Evolutionary conservation across 78 protist genomes (phyloP).

Genomic region (Dictyostelium firmibasis): DNA sequence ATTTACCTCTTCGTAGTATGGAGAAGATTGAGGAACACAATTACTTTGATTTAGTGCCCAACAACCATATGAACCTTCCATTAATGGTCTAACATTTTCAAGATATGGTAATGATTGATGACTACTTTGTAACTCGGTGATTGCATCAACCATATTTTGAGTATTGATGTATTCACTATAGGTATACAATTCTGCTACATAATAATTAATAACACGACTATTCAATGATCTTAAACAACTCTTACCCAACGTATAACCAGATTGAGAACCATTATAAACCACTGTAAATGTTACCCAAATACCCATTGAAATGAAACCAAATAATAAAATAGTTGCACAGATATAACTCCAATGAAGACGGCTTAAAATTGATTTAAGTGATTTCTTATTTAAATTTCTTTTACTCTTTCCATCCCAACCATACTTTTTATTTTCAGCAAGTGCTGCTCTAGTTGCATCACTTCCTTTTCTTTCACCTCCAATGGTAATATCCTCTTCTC

Average conservation of each 20-base stretch:
- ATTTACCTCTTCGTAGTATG: neutral
- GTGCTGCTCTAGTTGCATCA: neutral
- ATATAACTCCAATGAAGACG: constrained; percentile 25
- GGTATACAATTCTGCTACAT: neutral
- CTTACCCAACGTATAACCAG: constrained; percentile 7
- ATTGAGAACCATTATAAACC: neutral
- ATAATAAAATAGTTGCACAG: constrained; percentile 14
- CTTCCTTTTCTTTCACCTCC: neutral
- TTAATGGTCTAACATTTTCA: neutral
- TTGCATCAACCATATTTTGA: neutral
- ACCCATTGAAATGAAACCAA: constrained; percentile 67
- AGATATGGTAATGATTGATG: constrained; percentile 38
- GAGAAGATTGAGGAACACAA: neutral
- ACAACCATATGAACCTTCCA: constrained; percentile 58
- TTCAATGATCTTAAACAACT: constrained; percentile 8
- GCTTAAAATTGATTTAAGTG: neutral
- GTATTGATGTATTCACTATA: neutral
- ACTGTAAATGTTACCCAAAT: constrained; percentile 12
- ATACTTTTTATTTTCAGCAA: neutral
- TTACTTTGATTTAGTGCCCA: neutral
- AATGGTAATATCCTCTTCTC: neutral
- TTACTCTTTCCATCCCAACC: constrained; percentile 70
- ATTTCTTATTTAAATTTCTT: constrained; percentile 56
- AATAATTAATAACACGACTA: constrained; percentile 6
- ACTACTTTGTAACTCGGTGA: neutral